Evolutionary conservation across 2,329 filamentous ascomycete species (phyloP), one percentile per base, ranked within the genome.

Genomic region (Pseudodiploospora longispora): DNA sequence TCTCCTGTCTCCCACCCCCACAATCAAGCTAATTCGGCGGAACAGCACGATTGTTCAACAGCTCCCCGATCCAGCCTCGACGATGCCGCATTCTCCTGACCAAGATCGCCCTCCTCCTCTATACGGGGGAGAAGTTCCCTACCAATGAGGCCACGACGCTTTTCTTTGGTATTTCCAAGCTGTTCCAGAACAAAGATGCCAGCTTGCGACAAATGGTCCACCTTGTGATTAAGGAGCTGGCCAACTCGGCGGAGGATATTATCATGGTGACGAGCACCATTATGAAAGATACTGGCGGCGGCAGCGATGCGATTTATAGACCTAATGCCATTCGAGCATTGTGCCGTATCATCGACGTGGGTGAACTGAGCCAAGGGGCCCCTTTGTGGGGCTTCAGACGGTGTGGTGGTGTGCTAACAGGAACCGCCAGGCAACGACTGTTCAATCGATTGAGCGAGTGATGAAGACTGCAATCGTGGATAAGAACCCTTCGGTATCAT

Each of bases 231-330:
- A 98, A 97, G 80, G 93, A 98, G 77, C 76, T 98, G 59, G 88
- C 91, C 55, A 82, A 83, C 66, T 95, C 89, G 27, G 93, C 93
- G 47, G 89, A 97, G 72, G 93, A 98, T 75, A 94, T 96, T 52
- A 98, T 98, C 65, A 97, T 98, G 93, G 93, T 96, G 50, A 98
- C 93, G 12, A 95, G 88, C 69, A 96, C 91, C 56, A 96, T 98
- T 57, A 98, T 97, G 93, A 98, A 98, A 75, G 93, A 98, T 66
- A 96, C 91, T 8, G 89, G 90, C 42, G 89, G 94, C 51, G 87
- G 90, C 59, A 96, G 88, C 60, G 93, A 97, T 62, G 85, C 90
- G 42, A 82, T 96, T 45, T 96, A 90, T 72, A 80, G 93, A 59
- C 88, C 93, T 42, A 98, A 98, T 71, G 91, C 93, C 50, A 97